Conservation (phyloP, 2,329 filamentous ascomycete species). For the Ambrosiella beaveri region DNA sequence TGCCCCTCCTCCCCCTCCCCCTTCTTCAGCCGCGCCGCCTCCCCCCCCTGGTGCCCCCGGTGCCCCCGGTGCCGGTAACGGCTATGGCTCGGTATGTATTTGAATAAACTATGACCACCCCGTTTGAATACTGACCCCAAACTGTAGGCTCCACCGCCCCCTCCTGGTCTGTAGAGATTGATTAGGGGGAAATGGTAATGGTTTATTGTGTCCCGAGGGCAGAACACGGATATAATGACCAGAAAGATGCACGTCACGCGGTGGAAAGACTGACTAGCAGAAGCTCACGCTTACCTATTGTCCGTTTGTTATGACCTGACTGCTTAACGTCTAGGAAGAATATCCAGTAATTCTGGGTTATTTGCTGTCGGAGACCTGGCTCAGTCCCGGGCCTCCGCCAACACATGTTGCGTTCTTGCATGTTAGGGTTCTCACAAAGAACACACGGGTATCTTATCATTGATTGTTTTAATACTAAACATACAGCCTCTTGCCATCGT, state of each 20-base stretch:
- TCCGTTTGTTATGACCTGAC: background rate
- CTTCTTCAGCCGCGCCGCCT: conserved; percentile 24
- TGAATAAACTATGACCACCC: background rate
- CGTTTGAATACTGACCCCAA: conserved; percentile 1
- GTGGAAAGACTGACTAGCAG: conserved; percentile 2
- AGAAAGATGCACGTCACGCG: no score
- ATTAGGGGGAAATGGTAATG: no score
- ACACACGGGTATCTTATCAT: background rate
- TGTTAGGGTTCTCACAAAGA: no score
- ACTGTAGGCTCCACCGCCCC: conserved; percentile 1
- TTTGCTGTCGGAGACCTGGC: background rate
- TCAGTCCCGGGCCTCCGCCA: background rate
- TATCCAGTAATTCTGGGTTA: background rate
- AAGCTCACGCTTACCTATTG: background rate
- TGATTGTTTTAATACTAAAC: conserved; percentile 6
- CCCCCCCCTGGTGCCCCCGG: conserved; percentile 18
- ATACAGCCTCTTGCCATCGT: background rate
- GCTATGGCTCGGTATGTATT: conserved; percentile 45
- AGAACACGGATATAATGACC: no score
- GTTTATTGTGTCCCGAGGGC: background rate
- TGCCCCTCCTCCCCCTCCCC: conserved; percentile 34
- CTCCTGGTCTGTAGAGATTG: conserved; percentile 5
- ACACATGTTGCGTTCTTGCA: no score
- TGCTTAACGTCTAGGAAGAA: conserved; percentile 1
- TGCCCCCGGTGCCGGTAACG: conserved; percentile 17